phyloP scores from a whole-genome alignment of 2,329 filamentous ascomycete genomes.

The Phialocephala subalpina region DNA sequence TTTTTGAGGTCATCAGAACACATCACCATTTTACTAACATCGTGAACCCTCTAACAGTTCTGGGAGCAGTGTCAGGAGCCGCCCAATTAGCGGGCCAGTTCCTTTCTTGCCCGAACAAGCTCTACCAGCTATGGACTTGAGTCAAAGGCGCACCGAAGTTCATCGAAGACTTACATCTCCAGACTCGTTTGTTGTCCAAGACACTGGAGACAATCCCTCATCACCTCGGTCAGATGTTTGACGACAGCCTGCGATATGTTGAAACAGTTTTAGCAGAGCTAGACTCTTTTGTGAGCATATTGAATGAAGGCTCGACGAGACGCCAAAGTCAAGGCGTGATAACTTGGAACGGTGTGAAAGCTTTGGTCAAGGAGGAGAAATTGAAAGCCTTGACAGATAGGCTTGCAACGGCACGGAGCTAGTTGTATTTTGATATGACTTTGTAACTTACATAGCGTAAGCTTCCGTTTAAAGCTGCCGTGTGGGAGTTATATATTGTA shows the following conservation, averaged over 20 bases:
- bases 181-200: neutral
- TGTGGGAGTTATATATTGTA: no score
- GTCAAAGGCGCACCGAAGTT: neutral
- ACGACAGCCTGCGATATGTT: neutral
- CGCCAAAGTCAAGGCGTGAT: neutral
- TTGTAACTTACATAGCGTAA: no score
- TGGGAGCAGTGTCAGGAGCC: neutral
- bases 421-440: neutral
- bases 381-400: neutral
- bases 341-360: neutral
- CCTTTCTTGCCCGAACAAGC: neutral
- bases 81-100: neutral
- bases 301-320: neutral
- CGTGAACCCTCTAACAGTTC: neutral
- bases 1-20: neutral
- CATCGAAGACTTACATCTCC: neutral
- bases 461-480: no score
- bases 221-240: neutral
- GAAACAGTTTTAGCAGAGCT: neutral
- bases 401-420: neutral
- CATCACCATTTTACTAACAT: neutral
- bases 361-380: neutral
- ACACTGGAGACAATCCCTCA: neutral
- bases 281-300: neutral
- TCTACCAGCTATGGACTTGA: neutral